Evolutionary conservation across 2,329 filamentous ascomycete genomes (phyloP).

Genomic region (Chaetomiaceae sp.): DNA sequence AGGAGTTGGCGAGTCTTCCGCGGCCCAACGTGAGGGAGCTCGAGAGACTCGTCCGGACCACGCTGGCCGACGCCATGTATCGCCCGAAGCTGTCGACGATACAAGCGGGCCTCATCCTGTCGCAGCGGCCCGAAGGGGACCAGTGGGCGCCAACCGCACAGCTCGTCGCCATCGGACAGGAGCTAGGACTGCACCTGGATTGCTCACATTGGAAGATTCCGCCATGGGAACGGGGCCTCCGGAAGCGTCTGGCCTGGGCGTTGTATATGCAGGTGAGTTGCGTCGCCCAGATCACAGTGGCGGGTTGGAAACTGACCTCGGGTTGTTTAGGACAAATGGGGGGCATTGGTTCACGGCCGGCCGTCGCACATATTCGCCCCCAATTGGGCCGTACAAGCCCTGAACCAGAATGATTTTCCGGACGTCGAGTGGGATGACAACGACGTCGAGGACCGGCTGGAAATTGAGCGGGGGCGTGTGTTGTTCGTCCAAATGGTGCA

Average conservation of each 20-base stretch:
- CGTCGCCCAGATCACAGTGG: neutral
- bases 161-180: constrained; percentile 78
- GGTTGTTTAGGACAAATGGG: constrained; percentile 69
- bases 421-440: constrained; percentile 63
- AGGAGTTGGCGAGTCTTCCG: constrained; percentile 55
- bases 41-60: constrained; percentile 59
- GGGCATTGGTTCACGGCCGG: constrained; percentile 74
- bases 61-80: constrained; percentile 70
- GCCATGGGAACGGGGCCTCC: constrained; percentile 75
- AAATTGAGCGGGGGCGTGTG: constrained; percentile 61
- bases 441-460: constrained; percentile 54
- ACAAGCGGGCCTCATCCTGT: constrained; percentile 68
- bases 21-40: constrained; percentile 68
- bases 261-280: constrained; percentile 47
- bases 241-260: constrained; percentile 84
- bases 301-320: neutral
- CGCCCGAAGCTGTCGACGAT: constrained; percentile 76
- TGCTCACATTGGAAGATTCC: constrained; percentile 84
- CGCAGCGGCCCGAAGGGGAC: constrained; percentile 69
- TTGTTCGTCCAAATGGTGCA: constrained; percentile 71
- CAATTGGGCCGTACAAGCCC: constrained; percentile 70
- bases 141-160: constrained; percentile 84
- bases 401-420: constrained; percentile 64
- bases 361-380: constrained; percentile 65
- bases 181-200: constrained; percentile 83